Evolutionary conservation across 129 eudicot species (phyloP).

Genomic region (Smallanthus sonchifolius): DNA sequence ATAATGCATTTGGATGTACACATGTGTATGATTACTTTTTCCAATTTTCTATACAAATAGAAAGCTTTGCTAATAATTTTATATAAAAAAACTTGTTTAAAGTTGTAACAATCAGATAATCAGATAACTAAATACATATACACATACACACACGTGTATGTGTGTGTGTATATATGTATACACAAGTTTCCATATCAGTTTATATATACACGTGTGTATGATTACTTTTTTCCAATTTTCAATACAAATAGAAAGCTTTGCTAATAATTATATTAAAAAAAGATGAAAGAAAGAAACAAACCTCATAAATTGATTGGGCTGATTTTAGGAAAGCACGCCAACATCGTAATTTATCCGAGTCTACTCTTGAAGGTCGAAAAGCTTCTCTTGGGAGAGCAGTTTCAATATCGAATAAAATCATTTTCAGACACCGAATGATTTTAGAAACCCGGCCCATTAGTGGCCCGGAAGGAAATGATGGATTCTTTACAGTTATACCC

Average conservation of each 20-base stretch:
- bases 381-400: constrained; percentile 78
- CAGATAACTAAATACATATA: no score
- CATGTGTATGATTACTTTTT: no score
- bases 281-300: constrained; percentile 18
- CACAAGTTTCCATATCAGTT: background rate
- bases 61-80: no score
- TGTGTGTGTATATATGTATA: background rate
- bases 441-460: constrained; percentile 54
- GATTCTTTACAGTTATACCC: constrained; percentile 16
- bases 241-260: background rate
- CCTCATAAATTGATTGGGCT: constrained; percentile 75
- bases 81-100: no score
- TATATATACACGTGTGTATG: background rate
- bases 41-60: no score
- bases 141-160: background rate
- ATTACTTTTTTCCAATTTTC: background rate
- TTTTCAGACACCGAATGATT: constrained; percentile 58
- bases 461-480: constrained; percentile 35
- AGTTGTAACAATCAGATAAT: no score
- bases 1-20: no score
- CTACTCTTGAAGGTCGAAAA: constrained; percentile 53
- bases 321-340: constrained; percentile 82
- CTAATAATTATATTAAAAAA: background rate
- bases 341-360: constrained; percentile 39
- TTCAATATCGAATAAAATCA: constrained; percentile 75